phyloP scores from a whole-genome alignment of 768 basidiomycete species.

The Pisolithus orientalis region DNA sequence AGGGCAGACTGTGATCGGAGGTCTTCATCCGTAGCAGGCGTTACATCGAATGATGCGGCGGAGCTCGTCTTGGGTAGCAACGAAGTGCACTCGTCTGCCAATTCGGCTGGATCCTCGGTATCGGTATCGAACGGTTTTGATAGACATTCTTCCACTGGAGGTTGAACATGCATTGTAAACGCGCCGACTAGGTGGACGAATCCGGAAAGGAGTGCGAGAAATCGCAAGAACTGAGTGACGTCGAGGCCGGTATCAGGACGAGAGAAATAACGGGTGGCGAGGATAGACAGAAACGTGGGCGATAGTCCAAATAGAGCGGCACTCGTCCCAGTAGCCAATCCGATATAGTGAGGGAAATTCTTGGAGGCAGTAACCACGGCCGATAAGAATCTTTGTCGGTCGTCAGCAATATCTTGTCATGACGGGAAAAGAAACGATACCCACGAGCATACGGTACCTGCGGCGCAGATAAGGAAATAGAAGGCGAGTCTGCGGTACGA shows the following conservation, averaged over 20 bases:
- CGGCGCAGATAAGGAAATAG: slow-evolving; percentile 56
- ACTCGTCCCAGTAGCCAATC: slow-evolving; percentile 58
- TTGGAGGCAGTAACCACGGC: slow-evolving; percentile 71
- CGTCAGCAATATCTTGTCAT: not conserved
- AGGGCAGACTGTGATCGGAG: slow-evolving; percentile 21
- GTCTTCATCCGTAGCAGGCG: slow-evolving; percentile 20
- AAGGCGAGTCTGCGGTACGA: slow-evolving; percentile 49
- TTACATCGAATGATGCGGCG: slow-evolving; percentile 10
- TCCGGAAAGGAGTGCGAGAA: slow-evolving; percentile 51
- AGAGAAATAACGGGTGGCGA: slow-evolving; percentile 61
- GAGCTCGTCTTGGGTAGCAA: slow-evolving; percentile 23
- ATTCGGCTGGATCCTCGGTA: slow-evolving; percentile 7
- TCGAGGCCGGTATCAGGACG: slow-evolving; percentile 36
- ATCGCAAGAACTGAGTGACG: slow-evolving; percentile 46
- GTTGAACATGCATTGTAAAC: slow-evolving; percentile 31
- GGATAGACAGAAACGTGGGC: slow-evolving; percentile 60
- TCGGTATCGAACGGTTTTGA: not conserved
- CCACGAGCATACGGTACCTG: slow-evolving; percentile 71
- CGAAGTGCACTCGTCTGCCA: slow-evolving; percentile 21
- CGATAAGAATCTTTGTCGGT: slow-evolving; percentile 51
- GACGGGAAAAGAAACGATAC: slow-evolving; percentile 20
- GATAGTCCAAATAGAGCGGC: slow-evolving; percentile 80
- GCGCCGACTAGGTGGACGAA: slow-evolving; percentile 50
- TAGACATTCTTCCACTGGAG: not conserved
- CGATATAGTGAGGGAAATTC: slow-evolving; percentile 58